A percentile compares a stretch with the other conserved stretches of the same genome.
Evolutionary conservation across 345 rosid genomes (phyloP).

Genomic region (Clausena lansium): DNA sequence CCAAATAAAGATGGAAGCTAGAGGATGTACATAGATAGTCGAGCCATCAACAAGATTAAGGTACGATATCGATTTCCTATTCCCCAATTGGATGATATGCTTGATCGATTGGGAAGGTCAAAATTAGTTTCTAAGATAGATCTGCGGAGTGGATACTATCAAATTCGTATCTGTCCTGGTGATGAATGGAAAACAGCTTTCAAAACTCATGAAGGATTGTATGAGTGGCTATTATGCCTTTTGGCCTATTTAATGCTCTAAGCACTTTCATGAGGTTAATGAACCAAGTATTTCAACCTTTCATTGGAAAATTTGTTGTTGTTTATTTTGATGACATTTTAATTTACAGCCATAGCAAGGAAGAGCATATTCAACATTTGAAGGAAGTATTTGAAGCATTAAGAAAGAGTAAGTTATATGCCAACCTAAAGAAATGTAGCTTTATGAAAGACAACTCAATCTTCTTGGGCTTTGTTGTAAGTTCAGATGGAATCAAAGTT

Average conservation of each 20-base stretch:
- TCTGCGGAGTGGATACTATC: not conserved
- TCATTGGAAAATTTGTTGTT: too few species aligned
- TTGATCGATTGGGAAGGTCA: too few species aligned
- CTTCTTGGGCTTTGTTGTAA: not conserved
- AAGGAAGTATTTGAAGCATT: too few species aligned
- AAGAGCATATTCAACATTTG: not conserved
- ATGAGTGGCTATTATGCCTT: not conserved
- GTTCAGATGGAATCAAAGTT: not conserved
- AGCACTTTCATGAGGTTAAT: not conserved
- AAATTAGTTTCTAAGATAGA: too few species aligned
- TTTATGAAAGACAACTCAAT: not conserved
- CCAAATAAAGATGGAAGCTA: too few species aligned
- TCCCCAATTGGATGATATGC: too few species aligned
- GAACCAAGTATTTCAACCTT: too few species aligned
- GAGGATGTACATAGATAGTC: too few species aligned
- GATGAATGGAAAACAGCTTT: too few species aligned
- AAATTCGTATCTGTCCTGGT: not conserved
- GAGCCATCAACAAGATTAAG: not conserved
- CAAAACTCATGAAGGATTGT: not conserved
- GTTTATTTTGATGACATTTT: not conserved
- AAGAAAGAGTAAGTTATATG: too few species aligned
- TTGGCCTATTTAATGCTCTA: accelerated
- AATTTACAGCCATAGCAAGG: not conserved
- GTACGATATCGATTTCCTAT: too few species aligned
- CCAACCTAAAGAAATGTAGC: not conserved